Base-by-base conservation (phyloP, 2,329 filamentous ascomycete genomes). In the Huntiella decipiens region DNA sequence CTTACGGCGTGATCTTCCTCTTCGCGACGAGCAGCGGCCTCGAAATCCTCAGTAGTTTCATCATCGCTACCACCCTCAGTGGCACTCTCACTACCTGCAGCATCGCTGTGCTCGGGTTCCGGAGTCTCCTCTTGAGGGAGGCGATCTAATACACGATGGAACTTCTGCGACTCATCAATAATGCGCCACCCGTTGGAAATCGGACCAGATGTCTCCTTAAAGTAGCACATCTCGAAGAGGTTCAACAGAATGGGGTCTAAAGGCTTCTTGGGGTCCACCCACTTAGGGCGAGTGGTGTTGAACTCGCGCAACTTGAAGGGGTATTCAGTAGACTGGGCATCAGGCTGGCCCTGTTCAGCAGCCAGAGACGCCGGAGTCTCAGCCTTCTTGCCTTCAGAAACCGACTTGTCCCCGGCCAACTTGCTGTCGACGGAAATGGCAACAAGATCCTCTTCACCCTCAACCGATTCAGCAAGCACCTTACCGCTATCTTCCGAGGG, bases 381-480 rank as follows among this genome's bases (percentile, higher is more conserved):
- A 48, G 19, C 16, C 4, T 69, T 64, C 12, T 56, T 57, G 2
- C 65, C 64, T 54, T 85, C 79, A 45, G 45, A 22, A 17, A 28
- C 8, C 22, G 22, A 10, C 22, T 28, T 28, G 17, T 33, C 40
- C 7, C 32, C 44, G 7, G 76, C 77, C 79, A 95, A 87, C 5
- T 16, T 41, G 8, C 22, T 28, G 22, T 28, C 22, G 22, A 28
- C 22, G 1, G 82, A 82, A 12, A 98, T 78, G 56, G 95, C 83
- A 4, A 96, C 82, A 55, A 95, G 75, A 51, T 84, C 84, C 51
- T 95, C 87, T 58, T 95, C 88, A 7, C 85, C 82, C 57, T 87
- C 79, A 2, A 93, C 73, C 3, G 87, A 94, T 22, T 75, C 72
- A 38, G 84, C 79, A 48, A 79, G 73, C 40, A 94, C 70, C 56